Evolutionary conservation across 371 early-diverging fungal genomes (phyloP).

Genomic region (Mortierella sp.): DNA sequence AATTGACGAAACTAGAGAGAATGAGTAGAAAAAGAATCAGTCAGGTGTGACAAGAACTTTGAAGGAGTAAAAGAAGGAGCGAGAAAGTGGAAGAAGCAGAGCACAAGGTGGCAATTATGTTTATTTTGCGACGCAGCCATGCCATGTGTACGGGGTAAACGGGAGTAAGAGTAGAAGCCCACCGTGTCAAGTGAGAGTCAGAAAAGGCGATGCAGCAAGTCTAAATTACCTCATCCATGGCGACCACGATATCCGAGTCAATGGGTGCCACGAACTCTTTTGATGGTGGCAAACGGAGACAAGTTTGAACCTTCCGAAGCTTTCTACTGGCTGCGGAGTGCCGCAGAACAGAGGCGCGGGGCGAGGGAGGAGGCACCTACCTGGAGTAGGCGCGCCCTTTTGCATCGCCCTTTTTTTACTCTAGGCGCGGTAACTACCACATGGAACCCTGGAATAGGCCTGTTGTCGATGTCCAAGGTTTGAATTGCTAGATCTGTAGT

Average conservation of each 20-base stretch:
- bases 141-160: neutral
- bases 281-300: neutral
- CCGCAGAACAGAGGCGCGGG: neutral
- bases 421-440: too few species aligned
- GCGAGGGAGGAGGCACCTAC: too few species aligned
- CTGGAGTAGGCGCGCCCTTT: neutral
- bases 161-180: neutral
- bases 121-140: conserved; percentile 2
- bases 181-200: neutral
- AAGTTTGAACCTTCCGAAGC: neutral
- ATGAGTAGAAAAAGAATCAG: neutral
- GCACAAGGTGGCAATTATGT: neutral
- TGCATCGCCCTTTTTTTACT: neutral
- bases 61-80: neutral
- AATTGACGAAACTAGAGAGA: neutral
- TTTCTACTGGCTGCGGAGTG: neutral
- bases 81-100: neutral
- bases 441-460: too few species aligned
- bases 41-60: neutral
- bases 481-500: neutral
- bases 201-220: neutral
- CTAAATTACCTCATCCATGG: neutral
- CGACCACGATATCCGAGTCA: neutral
- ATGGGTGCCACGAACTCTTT: neutral
- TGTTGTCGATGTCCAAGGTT: neutral